Base-by-base conservation (phyloP, 2,329 filamentous ascomycete species). In the Achaetomium macrosporum region DNA sequence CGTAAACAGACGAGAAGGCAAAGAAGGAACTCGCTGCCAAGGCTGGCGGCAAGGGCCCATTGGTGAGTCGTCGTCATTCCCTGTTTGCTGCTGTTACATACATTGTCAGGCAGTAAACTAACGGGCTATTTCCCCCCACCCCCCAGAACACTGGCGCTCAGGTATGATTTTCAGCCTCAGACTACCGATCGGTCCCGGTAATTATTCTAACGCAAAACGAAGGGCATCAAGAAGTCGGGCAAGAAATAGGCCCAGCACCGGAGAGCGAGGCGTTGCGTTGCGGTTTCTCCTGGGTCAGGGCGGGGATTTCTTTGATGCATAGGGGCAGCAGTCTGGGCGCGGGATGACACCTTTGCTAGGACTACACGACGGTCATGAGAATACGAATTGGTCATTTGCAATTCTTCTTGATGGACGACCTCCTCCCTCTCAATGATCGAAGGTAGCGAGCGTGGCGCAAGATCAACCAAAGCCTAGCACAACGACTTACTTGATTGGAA, bases 211-310 rank as follows among this genome's bases (percentile, higher is more conserved):
- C 40, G 35, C 35, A 1, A 19, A 12, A 17, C 7, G 15, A n/a
- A 95, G 74, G 90, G 90, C 58, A 96, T 97, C 77, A 96, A 96
- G 85, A 96, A 96, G 83, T 93, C 88, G 57, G 91, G 90, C 72
- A 96, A 96, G 87, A 95, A 96, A 85, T 95, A 79, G 74, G 47
- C 5, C 7, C 29, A 10, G 1, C 9, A 8, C 29, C 16, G 33
- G n/a, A 44, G 29, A 36, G 31, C 20, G n/a, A 16, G 35, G 40
- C 31, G 20, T 47, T 45, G 42, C 42, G 25, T 54, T 47, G 37
- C 16, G 39, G 43, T 44, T 50, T 36, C 31, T 10, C 29, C 10
- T 8, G 20, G 20, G 13, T 42, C 41, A 30, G 15, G 41, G 13
- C n/a, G 16, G 9, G 29, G n/a, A 16, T 44, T 25, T 25, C 25